phyloP scores from a whole-genome alignment of 192 early-diverging fungal genomes.

The Coemansia erecta region DNA sequence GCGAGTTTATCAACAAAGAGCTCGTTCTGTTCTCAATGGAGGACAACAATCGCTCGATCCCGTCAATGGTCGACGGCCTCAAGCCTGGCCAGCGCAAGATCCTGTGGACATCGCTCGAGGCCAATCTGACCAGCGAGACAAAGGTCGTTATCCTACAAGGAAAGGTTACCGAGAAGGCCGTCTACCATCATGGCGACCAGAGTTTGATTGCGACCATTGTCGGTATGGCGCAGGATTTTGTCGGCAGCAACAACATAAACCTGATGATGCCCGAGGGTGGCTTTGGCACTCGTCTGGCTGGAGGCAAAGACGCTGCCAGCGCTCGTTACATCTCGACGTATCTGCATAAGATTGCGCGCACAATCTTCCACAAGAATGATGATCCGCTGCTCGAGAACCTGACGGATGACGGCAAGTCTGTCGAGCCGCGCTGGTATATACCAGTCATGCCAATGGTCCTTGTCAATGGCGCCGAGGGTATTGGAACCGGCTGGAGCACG shows the following conservation, averaged over 20 bases:
- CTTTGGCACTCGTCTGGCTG: constrained; percentile 87
- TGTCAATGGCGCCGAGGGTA: constrained; percentile 91
- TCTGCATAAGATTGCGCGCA: constrained; percentile 68
- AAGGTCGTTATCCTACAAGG: constrained; percentile 88
- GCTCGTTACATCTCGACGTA: constrained; percentile 95
- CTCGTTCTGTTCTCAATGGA: constrained; percentile 92
- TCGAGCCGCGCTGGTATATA: constrained; percentile 96
- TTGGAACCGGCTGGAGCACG: constrained; percentile 90
- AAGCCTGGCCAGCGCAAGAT: constrained; percentile 98
- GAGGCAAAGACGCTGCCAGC: constrained; percentile 93
- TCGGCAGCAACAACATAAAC: constrained; percentile 93
- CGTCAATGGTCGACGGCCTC: constrained; percentile 89
- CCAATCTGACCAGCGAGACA: constrained; percentile 76
- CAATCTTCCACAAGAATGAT: constrained; percentile 77
- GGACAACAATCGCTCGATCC: constrained; percentile 93
- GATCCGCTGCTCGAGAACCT: constrained; percentile 79
- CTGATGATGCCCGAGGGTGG: constrained; percentile 81
- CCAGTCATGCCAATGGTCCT: constrained; percentile 93
- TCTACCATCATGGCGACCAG: constrained; percentile 95
- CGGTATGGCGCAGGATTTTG: constrained; percentile 90
- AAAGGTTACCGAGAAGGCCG: constrained; percentile 83
- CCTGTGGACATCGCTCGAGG: constrained; percentile 80
- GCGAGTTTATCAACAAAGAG: constrained; percentile 94
- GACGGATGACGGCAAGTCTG: constrained; percentile 83
- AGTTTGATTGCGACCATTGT: constrained; percentile 84